These are phyloP conservation scores for Metarhizium rileyi DNA, from an alignment of 2,329 filamentous ascomycete genomes.

Conservation along the genomic window DNA sequence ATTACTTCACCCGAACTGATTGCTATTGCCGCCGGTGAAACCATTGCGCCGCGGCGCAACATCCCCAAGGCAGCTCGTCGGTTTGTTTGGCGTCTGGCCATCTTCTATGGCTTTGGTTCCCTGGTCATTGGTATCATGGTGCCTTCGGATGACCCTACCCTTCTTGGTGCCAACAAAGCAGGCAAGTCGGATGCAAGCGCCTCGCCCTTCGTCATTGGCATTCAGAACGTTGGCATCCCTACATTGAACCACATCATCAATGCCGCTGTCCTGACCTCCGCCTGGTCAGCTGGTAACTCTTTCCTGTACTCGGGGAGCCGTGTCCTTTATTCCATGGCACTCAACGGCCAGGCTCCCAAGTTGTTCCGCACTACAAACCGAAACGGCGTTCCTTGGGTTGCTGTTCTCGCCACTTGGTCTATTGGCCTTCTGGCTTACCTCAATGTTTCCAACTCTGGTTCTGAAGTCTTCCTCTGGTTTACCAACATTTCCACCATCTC, in stretches of 20 bases:
- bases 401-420: constrained; percentile 42
- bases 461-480: constrained; percentile 61
- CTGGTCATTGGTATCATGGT: constrained; percentile 53
- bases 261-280: constrained; percentile 56
- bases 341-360: constrained; percentile 55
- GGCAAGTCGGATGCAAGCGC: constrained; percentile 41
- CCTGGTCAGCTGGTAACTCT: constrained; percentile 51
- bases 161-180: constrained; percentile 35
- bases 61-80: constrained; percentile 55
- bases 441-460: constrained; percentile 53
- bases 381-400: constrained; percentile 49
- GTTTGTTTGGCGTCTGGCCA: constrained; percentile 50
- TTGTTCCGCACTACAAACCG: constrained; percentile 51
- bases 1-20: constrained; percentile 54
- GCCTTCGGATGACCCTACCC: constrained; percentile 52
- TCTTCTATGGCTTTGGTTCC: constrained; percentile 55
- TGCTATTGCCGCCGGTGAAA: constrained; percentile 55
- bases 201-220: constrained; percentile 57
- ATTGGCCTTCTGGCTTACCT: constrained; percentile 62
- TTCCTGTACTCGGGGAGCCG: constrained; percentile 59
- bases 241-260: constrained; percentile 59
- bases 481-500: constrained; percentile 58
- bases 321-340: constrained; percentile 58
- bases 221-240: constrained; percentile 53
- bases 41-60: constrained; percentile 52